A percentile compares a stretch with the other conserved stretches of the same genome.
Conservation (phyloP, 306 rosid genomes). For the Lotus japonicus region DNA sequence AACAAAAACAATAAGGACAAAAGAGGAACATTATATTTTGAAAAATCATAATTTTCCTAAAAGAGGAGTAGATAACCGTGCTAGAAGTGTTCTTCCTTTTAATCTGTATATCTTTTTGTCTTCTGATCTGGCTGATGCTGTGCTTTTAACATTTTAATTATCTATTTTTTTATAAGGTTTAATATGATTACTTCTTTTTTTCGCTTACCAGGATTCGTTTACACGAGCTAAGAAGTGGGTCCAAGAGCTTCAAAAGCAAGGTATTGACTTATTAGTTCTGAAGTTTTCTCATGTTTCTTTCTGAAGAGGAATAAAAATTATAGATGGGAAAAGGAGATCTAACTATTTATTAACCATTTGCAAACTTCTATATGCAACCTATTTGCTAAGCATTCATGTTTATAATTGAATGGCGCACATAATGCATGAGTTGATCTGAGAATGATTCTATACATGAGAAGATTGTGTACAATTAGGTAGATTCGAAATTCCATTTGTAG, state of each 20-base stretch:
- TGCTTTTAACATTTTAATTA: neutral
- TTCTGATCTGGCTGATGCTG: neutral
- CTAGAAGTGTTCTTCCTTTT: neutral
- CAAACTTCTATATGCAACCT: neutral
- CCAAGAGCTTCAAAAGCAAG: constrained; percentile 67
- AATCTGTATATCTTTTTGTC: neutral
- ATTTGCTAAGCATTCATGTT: neutral
- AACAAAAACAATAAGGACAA: no score
- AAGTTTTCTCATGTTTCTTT: neutral
- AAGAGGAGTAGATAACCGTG: constrained; percentile 9
- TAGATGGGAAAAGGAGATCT: neutral
- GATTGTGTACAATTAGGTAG: neutral
- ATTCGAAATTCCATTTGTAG: neutral
- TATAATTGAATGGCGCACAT: neutral
- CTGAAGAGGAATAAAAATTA: neutral
- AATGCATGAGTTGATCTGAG: neutral
- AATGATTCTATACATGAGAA: constrained; percentile 3
- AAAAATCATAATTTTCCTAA: neutral
- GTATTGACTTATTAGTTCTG: constrained; percentile 27
- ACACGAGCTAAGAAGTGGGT: constrained; percentile 62
- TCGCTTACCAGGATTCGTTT: constrained; percentile 39
- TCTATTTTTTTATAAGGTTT: neutral
- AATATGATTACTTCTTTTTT: neutral
- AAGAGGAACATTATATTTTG: neutral
- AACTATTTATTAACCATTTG: constrained; percentile 5